Evolutionary conservation across 2,329 filamentous ascomycete genomes (phyloP), one percentile per base, ranked within the genome.

Genomic region (Sarocladiaceae sp.): DNA sequence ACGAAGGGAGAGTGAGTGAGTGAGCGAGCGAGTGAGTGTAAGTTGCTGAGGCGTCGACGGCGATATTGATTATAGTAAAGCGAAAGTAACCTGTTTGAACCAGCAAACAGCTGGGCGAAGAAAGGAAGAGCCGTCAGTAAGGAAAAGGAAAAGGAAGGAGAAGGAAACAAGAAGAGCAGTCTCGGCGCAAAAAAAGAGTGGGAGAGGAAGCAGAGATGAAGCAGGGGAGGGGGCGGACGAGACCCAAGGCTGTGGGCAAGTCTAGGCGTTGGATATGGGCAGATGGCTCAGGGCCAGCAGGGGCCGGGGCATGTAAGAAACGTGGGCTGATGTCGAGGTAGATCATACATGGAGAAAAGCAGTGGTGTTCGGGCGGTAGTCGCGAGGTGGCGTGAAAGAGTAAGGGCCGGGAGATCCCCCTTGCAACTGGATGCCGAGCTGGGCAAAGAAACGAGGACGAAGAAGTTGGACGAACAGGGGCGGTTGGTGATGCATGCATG

Each of bases 321-420:
- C 40, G 27, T 43, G 40, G 40, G 40, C 40, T 43, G 40, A 43
- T 43, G 29, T 43, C 18, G 40, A 43, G 26, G 40, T 13, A 43
- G 29, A 43, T 43, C 29, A 43, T 43, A 43, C 40, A 32, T 33
- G 40, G 26, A 43, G 26, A 29, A 29, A 9, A 29, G 26, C 26
- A 9, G 27, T 18, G 16, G 21, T 29, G 23, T 29, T 41, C 19
- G 20, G 26, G 21, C 19, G 5, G 18, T 3, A 16, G 34, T 24
- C 18, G 21, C 37, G 21, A 18, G 37, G 19, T 41, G 20, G n/a
- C n/a, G n/a, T n/a, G n/a, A n/a, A n/a, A n/a, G n/a, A n/a, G n/a
- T n/a, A n/a, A n/a, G 33, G 33, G 12, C 20, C 24, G 37, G 23
- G 37, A 41, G 21, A 29, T 27, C 23, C 26, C 37, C 37, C 37